These are phyloP conservation scores for Jaapia argillacea DNA, from an alignment of 768 basidiomycete species.

Conservation along the genomic window DNA sequence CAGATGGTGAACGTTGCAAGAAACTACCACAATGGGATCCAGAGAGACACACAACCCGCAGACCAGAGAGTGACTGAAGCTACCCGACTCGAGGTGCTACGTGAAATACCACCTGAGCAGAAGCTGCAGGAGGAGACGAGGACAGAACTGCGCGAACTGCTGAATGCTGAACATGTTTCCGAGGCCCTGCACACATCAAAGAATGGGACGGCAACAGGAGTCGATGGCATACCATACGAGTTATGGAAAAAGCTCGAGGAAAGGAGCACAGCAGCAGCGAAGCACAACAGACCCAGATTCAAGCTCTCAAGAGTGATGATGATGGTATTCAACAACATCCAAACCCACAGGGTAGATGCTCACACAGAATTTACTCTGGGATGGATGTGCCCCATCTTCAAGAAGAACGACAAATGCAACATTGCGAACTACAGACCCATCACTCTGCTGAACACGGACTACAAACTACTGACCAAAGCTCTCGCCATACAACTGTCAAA, in stretches of 20 bases:
- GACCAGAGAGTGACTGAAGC: not conserved
- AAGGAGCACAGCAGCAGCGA: not conserved
- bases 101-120: not conserved
- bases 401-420: slow-evolving; percentile 6
- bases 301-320: not conserved
- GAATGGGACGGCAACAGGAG: slow-evolving; percentile 12
- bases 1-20: slow-evolving; percentile 24
- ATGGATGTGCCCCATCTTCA: slow-evolving; percentile 11
- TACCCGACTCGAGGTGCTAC: not conserved
- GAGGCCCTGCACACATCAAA: slow-evolving; percentile 7
- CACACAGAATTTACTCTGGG: slow-evolving; percentile 4
- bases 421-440: slow-evolving; percentile 14
- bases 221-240: slow-evolving; percentile 20
- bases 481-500: slow-evolving; percentile 3
- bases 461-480: slow-evolving; percentile 10
- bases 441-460: slow-evolving; percentile 11
- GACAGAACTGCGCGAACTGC: not conserved
- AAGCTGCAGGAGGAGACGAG: not conserved
- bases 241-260: slow-evolving; percentile 6
- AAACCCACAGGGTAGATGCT: not conserved
- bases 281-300: not conserved
- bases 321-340: not conserved
- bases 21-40: slow-evolving; percentile 19
- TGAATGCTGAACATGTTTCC: slow-evolving; percentile 8
- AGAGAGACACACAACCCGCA: slow-evolving; percentile 5